Percentiles rank a stretch among this genome's conserved stretches.
Evolutionary conservation across 441 rosid species (phyloP).

Genomic region (Populus trichocarpa): DNA sequence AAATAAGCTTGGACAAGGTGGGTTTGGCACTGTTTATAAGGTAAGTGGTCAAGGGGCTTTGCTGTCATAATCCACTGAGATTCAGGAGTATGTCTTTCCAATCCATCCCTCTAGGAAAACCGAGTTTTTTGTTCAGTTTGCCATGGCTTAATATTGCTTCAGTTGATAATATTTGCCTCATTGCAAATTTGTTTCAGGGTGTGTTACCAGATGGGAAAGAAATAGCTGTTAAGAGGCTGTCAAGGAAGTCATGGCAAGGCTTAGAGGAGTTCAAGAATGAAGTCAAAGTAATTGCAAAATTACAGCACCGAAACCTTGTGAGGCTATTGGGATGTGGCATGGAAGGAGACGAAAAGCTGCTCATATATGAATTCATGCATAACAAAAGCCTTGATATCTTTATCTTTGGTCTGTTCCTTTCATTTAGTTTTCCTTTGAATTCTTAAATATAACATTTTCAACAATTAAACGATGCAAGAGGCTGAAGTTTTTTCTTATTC

Average conservation of each 20-base stretch:
- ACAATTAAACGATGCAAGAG: neutral
- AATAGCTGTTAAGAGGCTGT: conserved; percentile 6
- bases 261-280: neutral
- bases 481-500: neutral
- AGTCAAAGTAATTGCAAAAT: conserved; percentile 2
- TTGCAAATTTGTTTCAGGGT: neutral
- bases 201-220: neutral
- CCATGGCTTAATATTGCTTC: neutral
- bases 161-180: neutral
- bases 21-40: conserved; percentile 19
- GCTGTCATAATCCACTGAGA: neutral
- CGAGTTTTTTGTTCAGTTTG: neutral
- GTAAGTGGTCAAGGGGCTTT: neutral
- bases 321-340: conserved; percentile 14
- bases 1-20: conserved; percentile 17
- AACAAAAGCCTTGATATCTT: neutral
- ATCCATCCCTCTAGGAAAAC: neutral
- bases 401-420: neutral
- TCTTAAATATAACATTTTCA: neutral
- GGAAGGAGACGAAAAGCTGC: neutral
- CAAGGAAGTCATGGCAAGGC: conserved; percentile 8
- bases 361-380: conserved; percentile 9
- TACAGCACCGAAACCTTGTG: conserved; percentile 12
- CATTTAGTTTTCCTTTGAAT: neutral
- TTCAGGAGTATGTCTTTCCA: neutral